Evolutionary conservation across 345 rosid species (phyloP).

Genomic region (Lumnitzera racemosa): DNA sequence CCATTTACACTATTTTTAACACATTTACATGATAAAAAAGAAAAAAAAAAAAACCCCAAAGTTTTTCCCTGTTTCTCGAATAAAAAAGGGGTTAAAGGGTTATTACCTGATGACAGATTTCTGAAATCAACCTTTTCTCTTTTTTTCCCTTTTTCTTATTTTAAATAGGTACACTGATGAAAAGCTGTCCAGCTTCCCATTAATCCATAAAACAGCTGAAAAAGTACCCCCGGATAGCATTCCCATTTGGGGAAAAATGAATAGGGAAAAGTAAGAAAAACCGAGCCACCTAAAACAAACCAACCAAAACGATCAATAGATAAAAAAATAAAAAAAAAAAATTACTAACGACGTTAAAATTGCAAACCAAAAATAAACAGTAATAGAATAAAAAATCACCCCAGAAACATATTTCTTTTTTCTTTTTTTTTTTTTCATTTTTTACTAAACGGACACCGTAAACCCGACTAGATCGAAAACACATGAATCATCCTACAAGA

Average conservation of each 20-base stretch:
- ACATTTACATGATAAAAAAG: neutral
- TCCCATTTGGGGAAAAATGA: constrained; percentile 98
- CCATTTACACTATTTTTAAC: neutral
- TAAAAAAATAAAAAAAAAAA: no score
- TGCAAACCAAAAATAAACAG: no score
- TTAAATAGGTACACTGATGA: constrained; percentile 85
- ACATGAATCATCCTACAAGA: no score
- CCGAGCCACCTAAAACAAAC: constrained; percentile 91
- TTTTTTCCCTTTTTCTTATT: constrained; percentile 91
- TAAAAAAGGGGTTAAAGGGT: no score
- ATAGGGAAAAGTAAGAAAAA: constrained; percentile 89
- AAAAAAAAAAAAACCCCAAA: neutral
- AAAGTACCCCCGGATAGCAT: constrained; percentile 86
- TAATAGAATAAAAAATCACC: no score
- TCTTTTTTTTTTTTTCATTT: no score
- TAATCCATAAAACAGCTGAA: constrained; percentile 92
- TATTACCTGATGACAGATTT: constrained; percentile 84
- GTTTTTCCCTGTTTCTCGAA: neutral
- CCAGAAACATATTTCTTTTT: no score
- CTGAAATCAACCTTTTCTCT: constrained; percentile 96
- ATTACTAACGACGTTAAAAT: no score
- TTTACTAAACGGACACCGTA: neutral
- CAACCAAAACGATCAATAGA: neutral
- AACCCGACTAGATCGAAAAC: neutral
- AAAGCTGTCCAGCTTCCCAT: constrained; percentile 98